Evolutionary conservation across 129 eudicot species (phyloP).

Genomic region (Flaveria linearis): DNA sequence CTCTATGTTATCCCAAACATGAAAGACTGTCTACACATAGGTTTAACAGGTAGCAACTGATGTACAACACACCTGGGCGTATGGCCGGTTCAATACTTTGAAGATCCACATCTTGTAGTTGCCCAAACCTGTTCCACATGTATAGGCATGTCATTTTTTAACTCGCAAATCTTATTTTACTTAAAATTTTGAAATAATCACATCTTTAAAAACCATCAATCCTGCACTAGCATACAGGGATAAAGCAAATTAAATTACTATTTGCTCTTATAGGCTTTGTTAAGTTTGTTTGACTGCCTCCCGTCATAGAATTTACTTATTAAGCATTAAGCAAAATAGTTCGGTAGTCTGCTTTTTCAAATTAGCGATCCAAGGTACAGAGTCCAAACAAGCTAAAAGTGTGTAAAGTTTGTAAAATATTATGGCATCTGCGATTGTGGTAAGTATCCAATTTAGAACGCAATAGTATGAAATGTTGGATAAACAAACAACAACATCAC

Average conservation of each 20-base stretch:
- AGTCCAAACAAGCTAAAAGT: background rate
- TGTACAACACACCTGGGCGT: slow-evolving; percentile 65
- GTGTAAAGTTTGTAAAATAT: background rate
- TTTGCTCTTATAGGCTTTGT: background rate
- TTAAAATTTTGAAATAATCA: background rate
- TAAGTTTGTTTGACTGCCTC: background rate
- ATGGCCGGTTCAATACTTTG: slow-evolving; percentile 89
- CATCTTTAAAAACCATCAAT: background rate
- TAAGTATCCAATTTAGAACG: slow-evolving; percentile 6
- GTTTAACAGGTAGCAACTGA: background rate
- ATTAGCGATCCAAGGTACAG: background rate
- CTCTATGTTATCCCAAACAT: slow-evolving; percentile 5
- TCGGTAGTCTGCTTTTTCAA: background rate
- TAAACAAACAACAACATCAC: background rate
- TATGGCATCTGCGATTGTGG: background rate
- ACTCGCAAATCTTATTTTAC: background rate
- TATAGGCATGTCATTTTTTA: slow-evolving; percentile 7
- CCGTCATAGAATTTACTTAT: background rate
- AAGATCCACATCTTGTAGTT: slow-evolving; percentile 97
- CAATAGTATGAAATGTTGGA: background rate
- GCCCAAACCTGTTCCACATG: slow-evolving; percentile 77
- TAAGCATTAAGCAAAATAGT: background rate
- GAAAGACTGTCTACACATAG: background rate
- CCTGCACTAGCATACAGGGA: slow-evolving; percentile 1
- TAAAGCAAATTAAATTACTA: background rate